Conservation (phyloP, 768 basidiomycete genomes). For the Amanita rubescens region DNA sequence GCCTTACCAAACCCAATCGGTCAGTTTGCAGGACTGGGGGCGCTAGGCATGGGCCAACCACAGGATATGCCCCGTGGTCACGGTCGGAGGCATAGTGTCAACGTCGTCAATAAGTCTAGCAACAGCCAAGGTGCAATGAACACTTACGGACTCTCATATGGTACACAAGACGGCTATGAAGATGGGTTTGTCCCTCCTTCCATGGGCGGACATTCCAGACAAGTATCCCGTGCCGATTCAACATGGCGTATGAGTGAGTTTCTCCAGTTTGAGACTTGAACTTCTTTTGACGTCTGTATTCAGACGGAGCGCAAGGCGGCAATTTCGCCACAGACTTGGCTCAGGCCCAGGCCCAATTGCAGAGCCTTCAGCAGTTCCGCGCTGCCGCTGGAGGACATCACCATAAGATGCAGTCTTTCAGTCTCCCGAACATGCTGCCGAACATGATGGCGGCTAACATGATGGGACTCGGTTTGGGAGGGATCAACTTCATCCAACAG, state of each 20-base stretch:
- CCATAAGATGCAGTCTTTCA: conserved; percentile 95
- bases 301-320: conserved; percentile 64
- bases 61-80: conserved; percentile 74
- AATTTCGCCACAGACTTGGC: conserved; percentile 81
- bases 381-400: conserved; percentile 92
- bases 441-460: conserved; percentile 97
- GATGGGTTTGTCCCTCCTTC: conserved; percentile 67
- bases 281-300: conserved; percentile 9
- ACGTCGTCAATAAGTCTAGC: conserved; percentile 73
- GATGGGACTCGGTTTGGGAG: conserved; percentile 83
- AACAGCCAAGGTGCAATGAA: conserved; percentile 45
- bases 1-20: conserved; percentile 53
- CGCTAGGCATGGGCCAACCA: conserved; percentile 49
- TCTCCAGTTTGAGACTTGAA: neutral
- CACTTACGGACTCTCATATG: conserved; percentile 39
- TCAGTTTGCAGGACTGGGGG: conserved; percentile 52
- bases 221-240: conserved; percentile 68
- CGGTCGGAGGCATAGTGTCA: conserved; percentile 85
- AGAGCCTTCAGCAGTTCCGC: conserved; percentile 94
- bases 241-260: conserved; percentile 87
- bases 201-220: conserved; percentile 66
- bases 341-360: conserved; percentile 93
- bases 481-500: conserved; percentile 83
- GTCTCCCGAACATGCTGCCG: conserved; percentile 96
- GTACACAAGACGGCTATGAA: conserved; percentile 62